A percentile compares a stretch with the other conserved stretches of the same genome.
Conservation (phyloP, 352 stramenopile species). For the Phytophthora sojae region DNA sequence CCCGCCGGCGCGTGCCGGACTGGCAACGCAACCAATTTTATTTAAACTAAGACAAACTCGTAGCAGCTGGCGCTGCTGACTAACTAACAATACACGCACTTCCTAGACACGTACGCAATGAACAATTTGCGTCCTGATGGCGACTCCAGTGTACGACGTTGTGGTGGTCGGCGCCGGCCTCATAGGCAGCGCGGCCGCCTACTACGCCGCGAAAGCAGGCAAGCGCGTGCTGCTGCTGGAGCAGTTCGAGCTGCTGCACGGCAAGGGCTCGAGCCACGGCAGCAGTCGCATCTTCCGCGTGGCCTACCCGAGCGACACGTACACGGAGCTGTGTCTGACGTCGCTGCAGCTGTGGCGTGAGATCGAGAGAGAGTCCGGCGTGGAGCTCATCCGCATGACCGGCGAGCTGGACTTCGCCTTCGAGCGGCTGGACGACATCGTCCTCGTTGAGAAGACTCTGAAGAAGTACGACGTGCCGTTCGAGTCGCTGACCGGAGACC, state of each 20-base stretch:
- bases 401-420: conserved; percentile 65
- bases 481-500: conserved; percentile 48
- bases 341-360: conserved; percentile 66
- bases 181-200: conserved; percentile 76
- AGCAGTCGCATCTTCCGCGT: conserved; percentile 84
- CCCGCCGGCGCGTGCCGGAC: no score
- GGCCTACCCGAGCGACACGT: conserved; percentile 74
- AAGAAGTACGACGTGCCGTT: conserved; percentile 43
- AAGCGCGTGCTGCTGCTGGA: conserved; percentile 76
- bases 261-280: conserved; percentile 78
- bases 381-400: conserved; percentile 65
- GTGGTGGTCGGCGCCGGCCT: conserved; percentile 66
- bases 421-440: conserved; percentile 36
- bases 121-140: conserved; percentile 24
- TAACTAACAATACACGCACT: no score
- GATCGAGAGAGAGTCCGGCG: conserved; percentile 47
- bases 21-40: no score
- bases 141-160: conserved; percentile 43
- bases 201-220: conserved; percentile 50
- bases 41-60: no score
- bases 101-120: no score
- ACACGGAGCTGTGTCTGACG: conserved; percentile 74
- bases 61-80: no score
- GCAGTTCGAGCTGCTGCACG: conserved; percentile 72
- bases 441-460: conserved; percentile 41